Base-by-base conservation (phyloP, 148 eudicot species). In the Fallopia convolvulus region DNA sequence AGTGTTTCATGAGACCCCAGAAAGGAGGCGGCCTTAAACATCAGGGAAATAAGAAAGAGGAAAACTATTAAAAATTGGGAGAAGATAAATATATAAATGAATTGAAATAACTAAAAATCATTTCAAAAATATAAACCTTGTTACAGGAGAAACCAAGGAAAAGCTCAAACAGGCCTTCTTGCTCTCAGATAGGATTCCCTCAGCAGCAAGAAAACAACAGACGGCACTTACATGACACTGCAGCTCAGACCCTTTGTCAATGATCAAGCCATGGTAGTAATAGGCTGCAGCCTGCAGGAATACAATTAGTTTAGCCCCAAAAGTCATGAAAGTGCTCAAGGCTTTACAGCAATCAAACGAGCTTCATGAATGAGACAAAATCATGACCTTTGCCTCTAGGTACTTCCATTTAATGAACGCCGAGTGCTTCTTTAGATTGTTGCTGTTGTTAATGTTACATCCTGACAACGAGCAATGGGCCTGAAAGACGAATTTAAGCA, bases 1-100 rank as follows among this genome's bases (percentile, higher is more conserved):
- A 81, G 75, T 89, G 90, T 82, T 90, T 94, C 91, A 92, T 90
- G 52, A 86, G 87, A 76, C 96, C 99, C 96, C 90, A 89, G 4
- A 80, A 86, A 63, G 99, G 93, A 82, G 99, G 91, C 74, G 83
- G 83, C 90, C 98, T 94, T 75, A 18, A 61, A 11, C 12, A 73
- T 20, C 46, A 77, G 3, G 8, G 44, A 8, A 4, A 41, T 4
- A 36, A 74, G 32, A 79, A 82, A 63, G 11, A 68, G 21, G 12
- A 68, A 17, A 33, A 68, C 21, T 68, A 68, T 36, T 20, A 65
- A 32, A n/a, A 65, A 65, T 32, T 14, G 46, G 39, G 15, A 33
- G 36, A 66, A 15, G 7, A 12, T 8, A 42, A 21, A 58, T 0
- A 5, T 46, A 32, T 48, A 2, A 12, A 21, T 32, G 15, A 8